Evolutionary conservation across 805 yeast genomes (phyloP), one percentile per base, ranked within the genome.

Genomic region (Starmerella apicola): DNA sequence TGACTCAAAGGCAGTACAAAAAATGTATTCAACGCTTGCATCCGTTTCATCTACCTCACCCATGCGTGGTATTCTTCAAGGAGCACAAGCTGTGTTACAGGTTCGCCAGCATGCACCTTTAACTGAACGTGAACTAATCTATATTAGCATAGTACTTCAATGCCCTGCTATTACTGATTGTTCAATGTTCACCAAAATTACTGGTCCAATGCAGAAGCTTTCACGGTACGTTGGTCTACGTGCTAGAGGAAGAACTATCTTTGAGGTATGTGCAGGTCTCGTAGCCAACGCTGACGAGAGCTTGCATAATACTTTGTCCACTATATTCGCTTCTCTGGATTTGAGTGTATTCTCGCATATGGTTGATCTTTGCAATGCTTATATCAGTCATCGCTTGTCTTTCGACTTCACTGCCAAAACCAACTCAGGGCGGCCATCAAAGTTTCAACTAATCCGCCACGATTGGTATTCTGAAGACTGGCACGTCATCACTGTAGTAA

Each of bases 401-500:
- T 46, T 68, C 56, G 52, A 53, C 25, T 54, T 41, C 33, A 53
- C 52, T 28, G 47, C 46, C 37, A 43, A 46, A 34, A 30, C 33
- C 18, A 30, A n/a, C 20, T 48, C 40, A 3, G 9, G 37, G 12
- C 36, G 30, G 16, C 51, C 41, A 6, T 35, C 36, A 42, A 49
- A 18, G 34, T 39, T 25, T 27, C 51, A 28, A 47, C 36, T 35
- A 13, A 38, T 46, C 20, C 38, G 29, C 33, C 55, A 76, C 4
- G 70, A 70, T 30, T 75, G 73, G 49, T 86, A 86, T 56, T 78
- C 81, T 0, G 68, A 71, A 44, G 85, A 82, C 53, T 88, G 95
- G 95, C 85, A 79, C 47, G 62, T 86, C 25, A 64, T 69, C 38
- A 67, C 83, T 0, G 83, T 85, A 0, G 75, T 81, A 1, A 63